Percentiles rank a stretch among this genome's conserved stretches.
phyloP scores from a whole-genome alignment of 2,329 filamentous ascomycete genomes.

The Aquanectria penicillioides region DNA sequence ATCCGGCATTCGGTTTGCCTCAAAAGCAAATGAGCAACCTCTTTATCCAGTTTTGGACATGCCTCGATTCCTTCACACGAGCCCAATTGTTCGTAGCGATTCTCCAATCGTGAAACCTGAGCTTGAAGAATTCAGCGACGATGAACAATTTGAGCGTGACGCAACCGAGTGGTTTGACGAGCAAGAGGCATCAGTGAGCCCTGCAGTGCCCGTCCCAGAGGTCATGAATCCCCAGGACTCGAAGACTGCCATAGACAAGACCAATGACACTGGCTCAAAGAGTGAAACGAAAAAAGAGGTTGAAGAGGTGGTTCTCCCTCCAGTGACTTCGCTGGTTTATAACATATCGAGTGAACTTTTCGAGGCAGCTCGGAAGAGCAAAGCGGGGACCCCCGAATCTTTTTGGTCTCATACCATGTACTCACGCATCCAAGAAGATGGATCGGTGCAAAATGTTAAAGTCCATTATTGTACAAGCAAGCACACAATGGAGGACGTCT shows the following conservation, averaged over 20 bases:
- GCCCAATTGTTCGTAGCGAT: neutral
- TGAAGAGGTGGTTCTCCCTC: slow-evolving; percentile 28
- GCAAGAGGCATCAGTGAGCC: slow-evolving; percentile 27
- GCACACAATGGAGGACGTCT: slow-evolving; percentile 72
- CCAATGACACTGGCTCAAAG: slow-evolving; percentile 18
- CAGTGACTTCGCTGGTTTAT: slow-evolving; percentile 42
- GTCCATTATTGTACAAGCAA: slow-evolving; percentile 82
- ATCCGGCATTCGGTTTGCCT: slow-evolving; percentile 45
- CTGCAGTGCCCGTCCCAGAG: neutral
- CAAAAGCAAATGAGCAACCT: slow-evolving; percentile 27
- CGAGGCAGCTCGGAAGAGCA: slow-evolving; percentile 57
- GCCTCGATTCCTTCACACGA: slow-evolving; percentile 40
- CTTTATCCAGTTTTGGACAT: slow-evolving; percentile 41
- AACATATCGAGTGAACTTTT: slow-evolving; percentile 45
- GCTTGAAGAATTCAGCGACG: slow-evolving; percentile 33
- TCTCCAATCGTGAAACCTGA: slow-evolving; percentile 1
- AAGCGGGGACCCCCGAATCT: slow-evolving; percentile 56
- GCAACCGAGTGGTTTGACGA: slow-evolving; percentile 40
- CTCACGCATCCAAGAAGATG: slow-evolving; percentile 56
- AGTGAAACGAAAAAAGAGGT: neutral
- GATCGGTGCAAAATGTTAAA: slow-evolving; percentile 63
- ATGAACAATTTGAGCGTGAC: slow-evolving; percentile 39
- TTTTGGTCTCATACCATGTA: slow-evolving; percentile 79
- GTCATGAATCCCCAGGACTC: slow-evolving; percentile 10
- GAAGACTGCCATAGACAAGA: slow-evolving; percentile 4